phyloP scores from a whole-genome alignment of 2,329 filamentous ascomycete species.

The Epichloe glyceriae region DNA sequence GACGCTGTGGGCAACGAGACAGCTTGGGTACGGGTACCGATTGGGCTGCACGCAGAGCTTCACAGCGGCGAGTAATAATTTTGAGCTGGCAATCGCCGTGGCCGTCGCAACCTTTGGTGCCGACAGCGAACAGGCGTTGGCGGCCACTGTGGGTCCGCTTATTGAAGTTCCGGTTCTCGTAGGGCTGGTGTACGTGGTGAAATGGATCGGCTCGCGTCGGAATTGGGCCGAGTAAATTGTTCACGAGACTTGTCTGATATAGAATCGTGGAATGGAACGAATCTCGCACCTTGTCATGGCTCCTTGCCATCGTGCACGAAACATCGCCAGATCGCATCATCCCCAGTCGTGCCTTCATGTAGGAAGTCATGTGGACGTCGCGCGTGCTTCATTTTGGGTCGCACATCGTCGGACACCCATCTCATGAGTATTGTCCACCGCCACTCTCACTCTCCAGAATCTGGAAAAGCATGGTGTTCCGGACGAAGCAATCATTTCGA shows the following conservation, averaged over 20 bases:
- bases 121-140: constrained; percentile 66
- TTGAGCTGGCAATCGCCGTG: constrained; percentile 82
- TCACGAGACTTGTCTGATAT: not conserved
- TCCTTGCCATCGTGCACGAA: too few relatives aligned
- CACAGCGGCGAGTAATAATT: constrained; percentile 85
- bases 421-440: constrained; percentile 3
- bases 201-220: constrained; percentile 4
- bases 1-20: constrained; percentile 49
- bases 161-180: constrained; percentile 79
- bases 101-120: constrained; percentile 70
- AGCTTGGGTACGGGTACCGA: constrained; percentile 62
- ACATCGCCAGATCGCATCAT: too few relatives aligned
- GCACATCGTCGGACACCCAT: not conserved
- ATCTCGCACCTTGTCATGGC: too few relatives aligned
- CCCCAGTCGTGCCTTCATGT: not conserved
- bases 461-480: constrained; percentile 21
- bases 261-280: not conserved
- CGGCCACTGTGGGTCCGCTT: constrained; percentile 70
- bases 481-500: constrained; percentile 18
- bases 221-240: constrained; percentile 2
- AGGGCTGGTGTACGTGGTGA: constrained; percentile 54
- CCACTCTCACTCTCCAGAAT: constrained; percentile 16
- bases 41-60: constrained; percentile 68
- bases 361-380: not conserved
- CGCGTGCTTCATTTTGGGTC: too few relatives aligned